Evolutionary conservation across 148 eudicot species (phyloP).

Genomic region (Euryodendron excelsum): DNA sequence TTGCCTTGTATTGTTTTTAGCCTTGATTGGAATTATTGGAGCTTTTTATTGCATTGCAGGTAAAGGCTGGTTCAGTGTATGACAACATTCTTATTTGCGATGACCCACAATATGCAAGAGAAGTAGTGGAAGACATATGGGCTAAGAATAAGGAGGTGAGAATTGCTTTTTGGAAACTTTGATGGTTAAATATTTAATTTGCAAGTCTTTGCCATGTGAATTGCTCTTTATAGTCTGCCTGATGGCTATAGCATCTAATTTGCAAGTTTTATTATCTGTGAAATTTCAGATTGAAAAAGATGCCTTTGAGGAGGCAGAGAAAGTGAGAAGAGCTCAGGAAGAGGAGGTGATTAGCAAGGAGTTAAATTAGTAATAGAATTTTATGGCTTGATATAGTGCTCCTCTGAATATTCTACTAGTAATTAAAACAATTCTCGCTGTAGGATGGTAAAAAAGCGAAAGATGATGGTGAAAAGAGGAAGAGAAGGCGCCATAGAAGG

Average conservation of each 20-base stretch:
- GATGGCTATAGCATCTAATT: background rate
- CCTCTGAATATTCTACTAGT: slow-evolving; percentile 13
- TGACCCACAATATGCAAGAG: slow-evolving; percentile 84
- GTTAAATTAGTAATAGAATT: background rate
- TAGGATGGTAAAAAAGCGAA: slow-evolving; percentile 52
- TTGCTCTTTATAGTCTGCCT: background rate
- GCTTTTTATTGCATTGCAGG: slow-evolving; percentile 43
- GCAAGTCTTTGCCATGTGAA: background rate
- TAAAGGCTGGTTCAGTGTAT: slow-evolving; percentile 85
- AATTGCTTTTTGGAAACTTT: background rate
- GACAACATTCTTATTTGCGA: slow-evolving; percentile 90
- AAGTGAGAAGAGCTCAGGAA: slow-evolving; percentile 70
- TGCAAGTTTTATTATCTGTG: background rate
- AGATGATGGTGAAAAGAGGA: slow-evolving; percentile 56
- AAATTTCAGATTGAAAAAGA: slow-evolving; percentile 71
- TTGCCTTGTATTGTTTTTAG: background rate
- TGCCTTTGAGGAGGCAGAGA: slow-evolving; percentile 94
- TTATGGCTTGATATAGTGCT: slow-evolving; percentile 4
- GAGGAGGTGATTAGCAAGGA: slow-evolving; percentile 54
- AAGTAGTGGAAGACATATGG: slow-evolving; percentile 68
- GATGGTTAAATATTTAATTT: background rate
- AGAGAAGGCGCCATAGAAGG: slow-evolving; percentile 25
- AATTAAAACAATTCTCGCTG: background rate
- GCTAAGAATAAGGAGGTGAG: slow-evolving; percentile 66
- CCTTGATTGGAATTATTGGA: background rate